Evolutionary conservation across 2,329 filamentous ascomycete genomes (phyloP).

Genomic region (Aspergillus novoparasiticus): DNA sequence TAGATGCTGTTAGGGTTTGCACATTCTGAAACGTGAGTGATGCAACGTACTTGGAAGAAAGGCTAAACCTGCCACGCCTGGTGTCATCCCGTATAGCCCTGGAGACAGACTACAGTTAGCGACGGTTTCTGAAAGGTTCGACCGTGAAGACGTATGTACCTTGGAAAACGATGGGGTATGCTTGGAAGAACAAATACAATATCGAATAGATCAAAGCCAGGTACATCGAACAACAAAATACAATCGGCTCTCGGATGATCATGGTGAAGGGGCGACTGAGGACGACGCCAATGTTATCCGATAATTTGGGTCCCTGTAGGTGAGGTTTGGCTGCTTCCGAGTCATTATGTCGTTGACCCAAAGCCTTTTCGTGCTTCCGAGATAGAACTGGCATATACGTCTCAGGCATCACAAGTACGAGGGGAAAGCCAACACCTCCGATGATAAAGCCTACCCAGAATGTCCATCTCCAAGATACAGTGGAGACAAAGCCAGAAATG

Average conservation of each 20-base stretch:
- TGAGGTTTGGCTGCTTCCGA: background rate
- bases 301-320: background rate
- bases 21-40: background rate
- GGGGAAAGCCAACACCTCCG: constrained; percentile 58
- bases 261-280: constrained; percentile 72
- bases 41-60: constrained; percentile 31
- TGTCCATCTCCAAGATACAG: constrained; percentile 43
- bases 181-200: constrained; percentile 73
- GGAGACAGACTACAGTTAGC: background rate
- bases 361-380: constrained; percentile 51
- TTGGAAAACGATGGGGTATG: constrained; percentile 69
- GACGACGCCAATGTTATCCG: constrained; percentile 58
- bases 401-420: constrained; percentile 66
- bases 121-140: background rate
- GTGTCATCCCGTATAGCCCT: constrained; percentile 33
- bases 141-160: constrained; percentile 7
- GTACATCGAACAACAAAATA: constrained; percentile 68
- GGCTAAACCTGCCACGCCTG: constrained; percentile 31
- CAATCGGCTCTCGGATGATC: constrained; percentile 69
- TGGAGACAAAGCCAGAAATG: constrained; percentile 42
- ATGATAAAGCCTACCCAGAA: constrained; percentile 66
- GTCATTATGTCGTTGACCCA: constrained; percentile 55
- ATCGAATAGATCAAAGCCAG: constrained; percentile 68
- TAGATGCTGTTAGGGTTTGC: background rate
- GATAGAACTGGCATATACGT: constrained; percentile 63